These are phyloP conservation scores for Lipomyces lipofer DNA, from an alignment of 805 yeast species.

Conservation along the genomic window DNA sequence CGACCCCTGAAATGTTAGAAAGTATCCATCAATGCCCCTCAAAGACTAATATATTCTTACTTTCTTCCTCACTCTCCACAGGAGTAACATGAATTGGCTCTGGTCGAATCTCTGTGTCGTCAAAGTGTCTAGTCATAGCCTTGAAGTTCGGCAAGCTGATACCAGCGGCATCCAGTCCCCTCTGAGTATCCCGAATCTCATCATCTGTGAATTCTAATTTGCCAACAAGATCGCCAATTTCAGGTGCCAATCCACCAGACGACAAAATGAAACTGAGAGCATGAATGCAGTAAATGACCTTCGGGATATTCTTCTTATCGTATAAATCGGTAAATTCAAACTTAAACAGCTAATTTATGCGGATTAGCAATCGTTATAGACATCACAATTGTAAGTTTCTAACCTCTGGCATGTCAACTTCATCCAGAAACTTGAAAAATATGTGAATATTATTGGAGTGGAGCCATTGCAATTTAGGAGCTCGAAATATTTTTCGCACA, in stretches of 20 bases:
- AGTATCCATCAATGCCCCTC: not conserved
- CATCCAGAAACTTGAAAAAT: conserved; percentile 67
- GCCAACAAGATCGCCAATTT: conserved; percentile 62
- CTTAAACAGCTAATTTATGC: conserved; percentile 50
- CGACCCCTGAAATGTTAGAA: conserved; percentile 4
- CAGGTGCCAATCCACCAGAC: conserved; percentile 50
- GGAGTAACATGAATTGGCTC: not conserved
- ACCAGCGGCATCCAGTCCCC: conserved; percentile 60
- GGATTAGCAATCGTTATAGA: not conserved
- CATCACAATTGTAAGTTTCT: not conserved
- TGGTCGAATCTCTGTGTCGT: conserved; percentile 33
- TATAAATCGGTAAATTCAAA: conserved; percentile 92
- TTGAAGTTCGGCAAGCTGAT: conserved; percentile 76
- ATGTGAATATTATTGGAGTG: conserved; percentile 91
- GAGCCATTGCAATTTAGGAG: conserved; percentile 67
- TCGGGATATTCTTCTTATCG: conserved; percentile 88
- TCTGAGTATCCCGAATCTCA: conserved; percentile 68
- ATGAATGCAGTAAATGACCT: conserved; percentile 89
- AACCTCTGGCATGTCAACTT: conserved; percentile 76
- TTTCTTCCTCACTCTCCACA: conserved; percentile 14
- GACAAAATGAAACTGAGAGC: conserved; percentile 78
- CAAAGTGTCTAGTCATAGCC: conserved; percentile 49
- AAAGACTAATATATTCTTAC: not conserved
- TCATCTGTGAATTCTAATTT: conserved; percentile 61
- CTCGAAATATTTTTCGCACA: conserved; percentile 55